These are phyloP conservation scores for Cladophialophora bantiana DNA, from an alignment of 2,329 filamentous ascomycete genomes.

Conservation along the genomic window DNA sequence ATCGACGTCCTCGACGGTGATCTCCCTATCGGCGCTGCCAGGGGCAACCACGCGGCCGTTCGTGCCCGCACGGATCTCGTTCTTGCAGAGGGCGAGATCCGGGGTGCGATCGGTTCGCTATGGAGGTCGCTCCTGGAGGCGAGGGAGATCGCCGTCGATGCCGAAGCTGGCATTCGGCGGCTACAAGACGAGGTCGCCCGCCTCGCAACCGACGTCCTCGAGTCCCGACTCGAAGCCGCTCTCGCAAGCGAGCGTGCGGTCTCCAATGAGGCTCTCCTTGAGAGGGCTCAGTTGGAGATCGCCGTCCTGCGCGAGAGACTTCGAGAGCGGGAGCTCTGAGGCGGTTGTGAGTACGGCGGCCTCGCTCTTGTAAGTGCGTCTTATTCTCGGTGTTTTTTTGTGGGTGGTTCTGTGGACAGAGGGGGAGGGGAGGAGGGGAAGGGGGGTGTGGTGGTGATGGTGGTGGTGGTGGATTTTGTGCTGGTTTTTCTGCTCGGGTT, in stretches of 20 bases:
- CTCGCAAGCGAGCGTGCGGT: conserved; percentile 15
- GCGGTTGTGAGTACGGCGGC: not conserved
- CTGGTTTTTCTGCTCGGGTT: not conserved
- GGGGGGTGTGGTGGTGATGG: not conserved
- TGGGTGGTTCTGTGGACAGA: not conserved
- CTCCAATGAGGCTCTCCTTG: conserved; percentile 13
- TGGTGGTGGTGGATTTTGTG: not conserved
- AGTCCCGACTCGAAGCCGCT: conserved; percentile 10
- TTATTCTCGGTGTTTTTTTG: not conserved
- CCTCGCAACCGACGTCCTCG: conserved; percentile 7
- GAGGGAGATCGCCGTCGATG: conserved; percentile 16
- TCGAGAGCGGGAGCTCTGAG: not conserved
- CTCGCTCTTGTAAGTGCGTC: conserved; percentile 5
- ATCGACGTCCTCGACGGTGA: conserved; percentile 22
- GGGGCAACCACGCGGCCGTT: conserved; percentile 24
- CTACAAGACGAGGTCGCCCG: conserved; percentile 2
- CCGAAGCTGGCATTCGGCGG: not conserved
- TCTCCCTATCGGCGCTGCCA: not conserved
- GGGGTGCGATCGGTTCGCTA: conserved; percentile 16
- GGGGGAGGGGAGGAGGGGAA: not conserved
- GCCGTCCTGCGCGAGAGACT: conserved; percentile 12
- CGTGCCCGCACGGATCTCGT: conserved; percentile 25
- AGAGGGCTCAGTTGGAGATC: conserved; percentile 16
- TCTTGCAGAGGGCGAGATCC: conserved; percentile 14
- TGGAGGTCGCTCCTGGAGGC: conserved; percentile 6